Evolutionary conservation across 805 yeast genomes (phyloP).

Genomic region (Teunomyces pallodes): DNA sequence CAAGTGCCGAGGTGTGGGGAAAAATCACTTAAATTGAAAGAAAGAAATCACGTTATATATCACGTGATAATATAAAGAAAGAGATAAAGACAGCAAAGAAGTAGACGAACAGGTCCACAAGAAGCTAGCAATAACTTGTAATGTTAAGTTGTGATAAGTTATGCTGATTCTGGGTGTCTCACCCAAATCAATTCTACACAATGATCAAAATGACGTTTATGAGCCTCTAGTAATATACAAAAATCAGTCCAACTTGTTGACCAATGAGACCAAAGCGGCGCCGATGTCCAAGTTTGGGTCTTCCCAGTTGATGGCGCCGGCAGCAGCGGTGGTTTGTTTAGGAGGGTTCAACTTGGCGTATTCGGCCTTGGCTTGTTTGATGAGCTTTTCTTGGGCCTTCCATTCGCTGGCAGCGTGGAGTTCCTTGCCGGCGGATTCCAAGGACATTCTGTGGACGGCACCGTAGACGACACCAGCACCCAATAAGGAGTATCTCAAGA

Average conservation of each 20-base stretch:
- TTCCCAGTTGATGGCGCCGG: constrained; percentile 65
- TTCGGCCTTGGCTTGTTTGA: constrained; percentile 86
- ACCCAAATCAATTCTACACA: no score
- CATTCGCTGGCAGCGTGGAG: constrained; percentile 58
- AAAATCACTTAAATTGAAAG: no score
- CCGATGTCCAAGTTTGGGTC: constrained; percentile 91
- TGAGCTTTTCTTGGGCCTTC: constrained; percentile 67
- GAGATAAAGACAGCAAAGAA: no score
- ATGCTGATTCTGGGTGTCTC: no score
- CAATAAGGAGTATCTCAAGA: constrained; percentile 89
- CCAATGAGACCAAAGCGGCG: constrained; percentile 60
- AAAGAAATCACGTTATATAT: background rate
- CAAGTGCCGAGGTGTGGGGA: background rate
- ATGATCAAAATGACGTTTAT: no score
- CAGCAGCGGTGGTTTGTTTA: constrained; percentile 34
- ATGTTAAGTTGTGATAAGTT: no score
- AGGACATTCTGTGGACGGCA: constrained; percentile 72
- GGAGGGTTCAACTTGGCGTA: constrained; percentile 63
- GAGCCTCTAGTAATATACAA: no score
- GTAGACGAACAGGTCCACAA: no score
- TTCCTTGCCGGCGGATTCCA: constrained; percentile 59
- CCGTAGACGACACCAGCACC: constrained; percentile 90
- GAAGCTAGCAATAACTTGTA: no score
- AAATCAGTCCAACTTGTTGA: constrained; percentile 40
- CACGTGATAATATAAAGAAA: background rate